Evolutionary conservation across 495 filamentous ascomycete species (phyloP), one percentile per base, ranked within the genome.

Genomic region (Aspergillus haitiensis): DNA sequence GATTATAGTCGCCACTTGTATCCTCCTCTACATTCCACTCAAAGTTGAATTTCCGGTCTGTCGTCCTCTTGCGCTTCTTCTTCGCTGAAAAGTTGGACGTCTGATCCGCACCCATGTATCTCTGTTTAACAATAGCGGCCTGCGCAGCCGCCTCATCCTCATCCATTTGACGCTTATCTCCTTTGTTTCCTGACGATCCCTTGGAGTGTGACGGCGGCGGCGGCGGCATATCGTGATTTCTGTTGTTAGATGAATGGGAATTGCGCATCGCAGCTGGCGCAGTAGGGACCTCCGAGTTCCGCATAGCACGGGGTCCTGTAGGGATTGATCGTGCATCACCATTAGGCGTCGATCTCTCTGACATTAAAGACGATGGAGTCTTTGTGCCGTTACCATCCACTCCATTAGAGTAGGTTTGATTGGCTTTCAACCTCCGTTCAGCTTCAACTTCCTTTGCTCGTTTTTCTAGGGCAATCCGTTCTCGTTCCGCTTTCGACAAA

Each of bases 1-100:
- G 93, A 64, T 96, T 95, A 65, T 93, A 92, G 62, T 95, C 92
- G 3, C 79, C 79, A 61, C 89, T 96, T 12, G 94, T 99, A 71
- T 99, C 94, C 65, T 99, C 94, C 65, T 97, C 92, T 2, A 84
- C 81, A 64, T 96, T 96, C 94, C 94, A 99, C 71, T 98, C 94
- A 64, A 99, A 98, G 68, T 97, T 98, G 81, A 98, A 98, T 69
- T 98, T 97, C 74, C 93, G 90, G 70, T 97, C 93, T 9, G 91
- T 92, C 1, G 93, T 96, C 61, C 95, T 82, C 72, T 88, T 88
- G 50, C 93, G 84, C 79, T 98, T 98, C 82, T 98, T 98, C 81
- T 96, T 95, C 8, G 91, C 92, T 0, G 92, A 95, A 68, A 97
- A 96, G 33, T 86, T 97, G 3, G 90, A 95, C 49, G 86, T 87